Percentiles rank a stretch among this genome's conserved stretches.
These are phyloP conservation scores for Intubia oerlemansii DNA, from an alignment of 2,329 filamentous ascomycete species.

Conservation along the genomic window DNA sequence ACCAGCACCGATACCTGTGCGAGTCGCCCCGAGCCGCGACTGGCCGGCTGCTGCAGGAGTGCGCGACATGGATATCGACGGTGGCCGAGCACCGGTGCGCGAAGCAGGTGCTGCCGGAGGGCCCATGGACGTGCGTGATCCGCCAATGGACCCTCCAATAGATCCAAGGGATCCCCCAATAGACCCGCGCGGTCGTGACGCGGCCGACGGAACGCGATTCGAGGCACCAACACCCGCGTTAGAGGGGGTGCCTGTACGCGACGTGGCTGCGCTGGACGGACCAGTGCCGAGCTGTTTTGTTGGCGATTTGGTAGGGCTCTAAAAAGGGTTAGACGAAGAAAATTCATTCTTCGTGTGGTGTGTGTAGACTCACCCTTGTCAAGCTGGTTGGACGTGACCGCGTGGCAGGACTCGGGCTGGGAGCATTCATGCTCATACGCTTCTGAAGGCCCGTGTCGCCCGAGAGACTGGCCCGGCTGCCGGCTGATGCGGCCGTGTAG, in stretches of 20 bases:
- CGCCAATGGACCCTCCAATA: too few species aligned
- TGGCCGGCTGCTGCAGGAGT: constrained; percentile 9
- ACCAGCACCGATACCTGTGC: not conserved
- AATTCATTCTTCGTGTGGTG: too few species aligned
- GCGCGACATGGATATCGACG: constrained; percentile 21
- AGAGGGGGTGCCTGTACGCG: constrained; percentile 44
- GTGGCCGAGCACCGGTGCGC: constrained; percentile 17
- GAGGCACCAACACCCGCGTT: constrained; percentile 26
- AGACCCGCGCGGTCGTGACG: constrained; percentile 23
- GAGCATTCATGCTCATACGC: constrained; percentile 48
- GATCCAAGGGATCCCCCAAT: too few species aligned
- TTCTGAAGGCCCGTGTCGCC: constrained; percentile 33
- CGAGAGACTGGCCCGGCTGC: constrained; percentile 14
- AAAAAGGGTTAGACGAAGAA: too few species aligned
- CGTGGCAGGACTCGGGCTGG: constrained; percentile 49
- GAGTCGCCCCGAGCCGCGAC: constrained; percentile 7
- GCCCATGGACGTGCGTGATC: constrained; percentile 42
- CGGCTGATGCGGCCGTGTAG: constrained; percentile 12
- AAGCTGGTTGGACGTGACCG: constrained; percentile 35
- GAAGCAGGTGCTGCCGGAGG: constrained; percentile 32
- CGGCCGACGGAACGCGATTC: constrained; percentile 8
- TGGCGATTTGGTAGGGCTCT: constrained; percentile 64
- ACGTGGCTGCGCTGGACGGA: constrained; percentile 32
- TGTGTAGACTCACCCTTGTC: constrained; percentile 29
- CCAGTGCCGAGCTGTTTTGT: constrained; percentile 46